A percentile compares a stretch with the other conserved stretches of the same genome.
Evolutionary conservation across 2,329 filamentous ascomycete species (phyloP).

Genomic region (Corynespora cassiicola): DNA sequence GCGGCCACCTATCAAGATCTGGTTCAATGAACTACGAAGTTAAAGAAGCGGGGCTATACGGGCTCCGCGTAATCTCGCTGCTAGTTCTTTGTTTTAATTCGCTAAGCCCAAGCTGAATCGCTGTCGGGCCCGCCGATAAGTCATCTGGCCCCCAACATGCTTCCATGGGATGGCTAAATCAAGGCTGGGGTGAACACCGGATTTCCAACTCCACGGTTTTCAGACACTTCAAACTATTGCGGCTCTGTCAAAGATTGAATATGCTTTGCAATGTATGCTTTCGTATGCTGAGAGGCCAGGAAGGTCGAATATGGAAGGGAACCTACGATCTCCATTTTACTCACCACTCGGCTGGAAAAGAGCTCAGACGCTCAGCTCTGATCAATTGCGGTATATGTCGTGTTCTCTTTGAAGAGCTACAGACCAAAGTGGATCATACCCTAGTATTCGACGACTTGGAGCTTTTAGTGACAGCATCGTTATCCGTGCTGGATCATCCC

Average conservation of each 20-base stretch:
- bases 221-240: not conserved
- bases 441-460: not conserved
- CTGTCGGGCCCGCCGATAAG: too few relatives aligned
- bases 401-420: constrained; percentile 6
- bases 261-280: constrained; percentile 14
- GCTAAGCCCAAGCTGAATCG: too few relatives aligned
- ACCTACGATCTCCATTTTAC: constrained; percentile 13
- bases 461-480: constrained; percentile 1
- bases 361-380: constrained; percentile 5
- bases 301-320: constrained; percentile 9
- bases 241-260: not conserved
- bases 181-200: too few relatives aligned
- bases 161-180: too few relatives aligned
- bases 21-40: too few relatives aligned
- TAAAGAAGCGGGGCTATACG: too few relatives aligned
- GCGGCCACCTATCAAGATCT: too few relatives aligned
- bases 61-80: too few relatives aligned
- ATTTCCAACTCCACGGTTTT: not conserved
- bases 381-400: constrained; percentile 15
- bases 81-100: too few relatives aligned
- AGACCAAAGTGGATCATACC: not conserved
- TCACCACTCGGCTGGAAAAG: constrained; percentile 8
- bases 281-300: constrained; percentile 13
- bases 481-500: not conserved
- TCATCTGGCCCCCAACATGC: too few relatives aligned